Percentiles rank a stretch among this genome's conserved stretches.
Evolutionary conservation across 495 filamentous ascomycete genomes (phyloP).

Genomic region (Lophiotrema nucula): DNA sequence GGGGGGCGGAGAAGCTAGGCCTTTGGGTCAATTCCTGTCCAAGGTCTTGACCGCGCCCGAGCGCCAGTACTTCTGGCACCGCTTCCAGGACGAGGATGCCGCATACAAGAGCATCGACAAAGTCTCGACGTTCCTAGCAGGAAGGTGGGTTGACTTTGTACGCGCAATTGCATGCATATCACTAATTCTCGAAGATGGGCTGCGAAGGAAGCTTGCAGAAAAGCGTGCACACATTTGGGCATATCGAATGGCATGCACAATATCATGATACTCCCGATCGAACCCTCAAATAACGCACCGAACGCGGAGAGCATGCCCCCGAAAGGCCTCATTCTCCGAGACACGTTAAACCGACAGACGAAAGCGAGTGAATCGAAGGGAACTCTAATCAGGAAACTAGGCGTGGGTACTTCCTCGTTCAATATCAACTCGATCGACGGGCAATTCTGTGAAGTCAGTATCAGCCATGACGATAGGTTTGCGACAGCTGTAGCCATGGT

Average conservation of each 20-base stretch:
- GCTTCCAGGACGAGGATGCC: constrained; percentile 4
- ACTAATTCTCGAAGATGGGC: constrained; percentile 23
- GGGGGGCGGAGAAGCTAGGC: not conserved
- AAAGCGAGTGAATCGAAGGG: too few species aligned
- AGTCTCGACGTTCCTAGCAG: constrained; percentile 14
- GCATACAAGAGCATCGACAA: constrained; percentile 10
- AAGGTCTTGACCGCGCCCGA: constrained; percentile 28
- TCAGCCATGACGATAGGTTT: constrained; percentile 20
- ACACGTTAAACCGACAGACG: not conserved
- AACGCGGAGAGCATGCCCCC: not conserved
- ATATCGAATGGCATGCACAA: constrained; percentile 6
- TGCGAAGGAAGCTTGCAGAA: constrained; percentile 29
- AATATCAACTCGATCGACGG: constrained; percentile 12
- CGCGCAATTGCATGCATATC: not conserved
- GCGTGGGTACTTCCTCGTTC: too few species aligned
- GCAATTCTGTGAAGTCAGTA: constrained; percentile 29
- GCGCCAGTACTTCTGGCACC: constrained; percentile 25
- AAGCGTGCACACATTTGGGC: constrained; percentile 18
- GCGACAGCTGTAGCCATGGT: constrained; percentile 25
- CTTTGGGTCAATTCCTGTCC: constrained; percentile 14
- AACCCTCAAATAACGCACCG: too few species aligned
- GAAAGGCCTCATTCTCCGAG: constrained; percentile 15
- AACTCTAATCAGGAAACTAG: too few species aligned
- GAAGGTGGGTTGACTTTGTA: constrained; percentile 10
- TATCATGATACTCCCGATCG: constrained; percentile 23